Base-by-base conservation (phyloP, 768 basidiomycete genomes). In the Leccinum aurantiacum region DNA sequence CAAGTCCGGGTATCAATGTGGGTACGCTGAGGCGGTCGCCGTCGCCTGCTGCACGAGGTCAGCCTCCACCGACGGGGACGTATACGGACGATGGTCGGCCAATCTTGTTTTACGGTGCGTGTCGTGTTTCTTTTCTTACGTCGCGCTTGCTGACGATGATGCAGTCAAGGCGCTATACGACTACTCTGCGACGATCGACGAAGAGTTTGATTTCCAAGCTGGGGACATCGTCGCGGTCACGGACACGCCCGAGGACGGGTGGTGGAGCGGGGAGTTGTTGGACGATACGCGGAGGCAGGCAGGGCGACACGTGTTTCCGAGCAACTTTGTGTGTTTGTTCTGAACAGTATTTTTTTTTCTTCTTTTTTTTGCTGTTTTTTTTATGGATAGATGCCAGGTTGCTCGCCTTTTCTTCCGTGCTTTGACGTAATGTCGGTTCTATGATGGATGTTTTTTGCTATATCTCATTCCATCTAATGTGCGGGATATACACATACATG, bases 191-290 rank as follows among this genome's bases (percentile, higher is more conserved):
- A 87, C 89, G 11, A 91, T 90, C 62, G 88, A 91, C 1, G 93
- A 95, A 69, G 96, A 98, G 76, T 98, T 98, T 73, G 91, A 95
- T 72, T 98, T 98, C 85, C 92, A 95, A 70, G 80, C 87, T 22
- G 93, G 91, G 3, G 96, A 98, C 74, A 91, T 97, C 64, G 97
- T 98, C 64, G 95, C 95, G 7, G 95, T 98, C 10, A 95, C 92
- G 0, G 82, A 87, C 22, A 96, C 94, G 6, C 94, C 94, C 5
- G 94, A 95, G 67, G 95, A 97, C 67, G 96, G 96, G 1, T 98
- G 96, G 96, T 98, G 95, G 96, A 90, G 87, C 58, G 96, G 96
- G 24, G 88, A 90, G 66, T 74, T 93, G 60, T 75, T 93, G n/a
- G 89, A 91, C 62, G 90, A 92, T 65, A 78, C 80, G 31, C 76